phyloP scores from a whole-genome alignment of 2,329 filamentous ascomycete genomes.

The Colletotrichum sp. region DNA sequence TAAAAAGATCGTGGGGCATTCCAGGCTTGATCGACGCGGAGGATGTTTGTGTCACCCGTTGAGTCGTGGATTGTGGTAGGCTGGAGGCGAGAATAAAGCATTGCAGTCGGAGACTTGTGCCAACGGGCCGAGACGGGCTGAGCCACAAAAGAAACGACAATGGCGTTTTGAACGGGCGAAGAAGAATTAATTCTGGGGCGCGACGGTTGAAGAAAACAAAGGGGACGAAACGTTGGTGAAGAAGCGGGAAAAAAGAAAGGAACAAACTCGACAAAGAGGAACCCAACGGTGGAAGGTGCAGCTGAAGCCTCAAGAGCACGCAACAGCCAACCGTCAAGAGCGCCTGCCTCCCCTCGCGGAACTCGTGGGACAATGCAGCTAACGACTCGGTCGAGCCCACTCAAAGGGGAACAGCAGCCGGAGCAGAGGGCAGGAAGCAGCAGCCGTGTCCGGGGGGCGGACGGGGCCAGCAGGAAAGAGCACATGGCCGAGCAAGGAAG shows the following conservation, averaged over 20 bases:
- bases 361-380: not conserved
- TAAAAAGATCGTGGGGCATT: not conserved
- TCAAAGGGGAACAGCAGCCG: not conserved
- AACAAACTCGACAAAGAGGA: not conserved
- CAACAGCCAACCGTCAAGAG: no score
- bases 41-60: not conserved
- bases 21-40: conserved; percentile 7
- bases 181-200: not conserved
- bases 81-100: not conserved
- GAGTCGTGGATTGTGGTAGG: not conserved
- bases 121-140: not conserved
- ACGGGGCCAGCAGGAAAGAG: not conserved
- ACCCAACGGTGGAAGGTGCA: not conserved
- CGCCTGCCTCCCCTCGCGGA: not conserved
- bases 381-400: not conserved
- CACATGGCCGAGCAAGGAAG: conserved; percentile 17
- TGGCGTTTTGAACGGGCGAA: not conserved
- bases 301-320: not conserved
- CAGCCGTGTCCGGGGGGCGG: conserved; percentile 3
- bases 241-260: not conserved
- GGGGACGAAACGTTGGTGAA: not conserved
- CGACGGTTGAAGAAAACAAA: conserved; percentile 5
- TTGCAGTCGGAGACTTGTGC: not conserved
- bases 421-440: not conserved
- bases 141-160: not conserved